Evolutionary conservation across 2,329 filamentous ascomycete species (phyloP).

Genomic region (Falciphora oryzae): DNA sequence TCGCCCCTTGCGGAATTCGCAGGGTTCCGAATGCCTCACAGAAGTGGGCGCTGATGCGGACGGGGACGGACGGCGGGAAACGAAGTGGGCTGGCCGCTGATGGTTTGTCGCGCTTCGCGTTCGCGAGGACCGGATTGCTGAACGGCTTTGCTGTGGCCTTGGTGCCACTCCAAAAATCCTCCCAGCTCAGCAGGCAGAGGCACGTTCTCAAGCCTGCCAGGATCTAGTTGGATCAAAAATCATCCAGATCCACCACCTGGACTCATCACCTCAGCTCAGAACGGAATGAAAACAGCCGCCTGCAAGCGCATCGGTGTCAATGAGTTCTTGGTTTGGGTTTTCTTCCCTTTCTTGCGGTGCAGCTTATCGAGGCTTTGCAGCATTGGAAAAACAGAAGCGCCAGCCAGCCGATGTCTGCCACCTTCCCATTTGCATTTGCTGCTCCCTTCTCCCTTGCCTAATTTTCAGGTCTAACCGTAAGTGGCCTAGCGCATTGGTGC

Average conservation of each 20-base stretch:
- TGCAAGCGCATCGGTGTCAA: background rate
- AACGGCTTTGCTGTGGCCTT: slow-evolving; percentile 2
- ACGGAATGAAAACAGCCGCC: background rate
- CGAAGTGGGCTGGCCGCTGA: background rate
- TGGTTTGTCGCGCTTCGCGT: slow-evolving; percentile 23
- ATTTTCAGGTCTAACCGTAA: slow-evolving; percentile 7
- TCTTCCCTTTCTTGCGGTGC: background rate
- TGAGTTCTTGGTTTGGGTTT: background rate
- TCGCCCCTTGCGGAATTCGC: background rate
- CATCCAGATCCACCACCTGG: slow-evolving; percentile 20
- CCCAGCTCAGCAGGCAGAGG: slow-evolving; percentile 14
- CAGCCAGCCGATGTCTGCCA: background rate
- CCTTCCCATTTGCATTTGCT: background rate
- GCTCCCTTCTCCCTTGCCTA: slow-evolving; percentile 6
- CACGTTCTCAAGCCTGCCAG: slow-evolving; percentile 6
- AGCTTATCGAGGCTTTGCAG: background rate
- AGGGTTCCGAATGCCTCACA: background rate
- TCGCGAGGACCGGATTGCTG: slow-evolving; percentile 12
- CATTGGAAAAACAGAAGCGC: background rate
- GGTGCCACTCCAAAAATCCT: slow-evolving; percentile 18
- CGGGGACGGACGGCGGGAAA: background rate
- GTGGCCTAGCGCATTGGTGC: background rate
- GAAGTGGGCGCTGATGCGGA: background rate
- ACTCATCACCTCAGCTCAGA: slow-evolving; percentile 6
- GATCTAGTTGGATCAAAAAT: slow-evolving; percentile 5